Evolutionary conservation across 495 filamentous ascomycete genomes (phyloP).

Genomic region (Penicillium bialowiezense): DNA sequence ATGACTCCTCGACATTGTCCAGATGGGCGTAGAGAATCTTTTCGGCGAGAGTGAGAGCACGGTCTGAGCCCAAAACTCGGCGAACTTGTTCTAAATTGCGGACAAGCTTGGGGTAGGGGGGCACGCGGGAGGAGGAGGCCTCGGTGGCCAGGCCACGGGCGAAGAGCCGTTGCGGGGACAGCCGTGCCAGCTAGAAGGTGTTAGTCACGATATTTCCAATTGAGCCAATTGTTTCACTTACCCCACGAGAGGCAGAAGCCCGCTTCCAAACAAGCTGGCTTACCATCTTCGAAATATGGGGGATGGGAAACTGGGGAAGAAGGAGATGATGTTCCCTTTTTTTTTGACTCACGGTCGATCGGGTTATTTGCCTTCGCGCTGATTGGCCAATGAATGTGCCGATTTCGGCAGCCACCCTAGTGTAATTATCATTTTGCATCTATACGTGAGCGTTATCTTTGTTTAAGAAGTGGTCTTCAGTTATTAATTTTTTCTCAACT

Average conservation of each 20-base stretch:
- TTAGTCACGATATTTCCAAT: conserved; percentile 1
- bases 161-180: conserved; percentile 27
- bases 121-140: conserved; percentile 30
- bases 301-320: conserved; percentile 18
- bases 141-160: conserved; percentile 31
- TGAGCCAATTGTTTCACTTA: conserved; percentile 12
- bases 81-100: conserved; percentile 31
- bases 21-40: conserved; percentile 98
- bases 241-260: conserved; percentile 30
- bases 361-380: conserved; percentile 22
- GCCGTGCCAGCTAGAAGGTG: conserved; percentile 22
- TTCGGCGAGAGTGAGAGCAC: conserved; percentile 82
- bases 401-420: conserved; percentile 23
- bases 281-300: conserved; percentile 28
- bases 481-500: no score
- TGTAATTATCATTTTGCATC: no score
- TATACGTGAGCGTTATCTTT: no score
- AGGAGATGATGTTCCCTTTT: conserved; percentile 21
- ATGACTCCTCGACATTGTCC: conserved; percentile 66
- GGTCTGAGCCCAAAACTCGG: conserved; percentile 32
- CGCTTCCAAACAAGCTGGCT: conserved; percentile 35
- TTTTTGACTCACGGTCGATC: conserved; percentile 11
- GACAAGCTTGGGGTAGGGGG: conserved; percentile 31
- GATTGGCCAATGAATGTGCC: conserved; percentile 21
- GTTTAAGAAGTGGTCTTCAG: no score